Evolutionary conservation across 2,329 filamentous ascomycete species (phyloP), one percentile per base, ranked within the genome.

Genomic region (Xylaria digitata): DNA sequence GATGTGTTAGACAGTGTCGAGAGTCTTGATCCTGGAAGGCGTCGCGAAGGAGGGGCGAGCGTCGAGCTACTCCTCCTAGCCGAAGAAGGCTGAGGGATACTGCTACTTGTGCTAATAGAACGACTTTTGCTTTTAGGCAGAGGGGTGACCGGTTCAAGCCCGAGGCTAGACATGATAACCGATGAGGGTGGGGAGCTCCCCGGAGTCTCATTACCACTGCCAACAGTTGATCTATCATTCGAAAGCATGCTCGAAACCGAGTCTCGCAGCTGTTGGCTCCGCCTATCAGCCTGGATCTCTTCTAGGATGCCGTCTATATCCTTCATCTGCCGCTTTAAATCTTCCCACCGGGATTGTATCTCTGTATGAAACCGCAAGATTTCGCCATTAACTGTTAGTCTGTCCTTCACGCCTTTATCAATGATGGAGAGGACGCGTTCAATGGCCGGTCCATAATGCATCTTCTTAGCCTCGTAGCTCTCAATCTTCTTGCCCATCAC

Each of bases 371-470:
- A 83, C 50, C 94, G 89, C 32, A 98, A 80, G 69, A 98, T 96
- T 80, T 98, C 96, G 50, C 96, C 96, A 76, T 99, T 98, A 62
- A 98, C 93, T 0, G 96, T 98, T 56, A 97, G 84, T n/a, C 96
- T 89, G 75, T 98, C 94, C 76, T 92, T 92, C 75, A 98, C 91
- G n/a, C 96, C 96, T 76, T 93, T 95, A 73, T 97, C 93, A 57
- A 98, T 97, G 76, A 98, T 96, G 45, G 91, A 90, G 19, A 98
- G 82, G 7, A 99, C 93, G 48, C 94, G 88, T 77, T 96, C 93
- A 76, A 99, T 96, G 1, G 96, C 95, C 9, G 94, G 93, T 1
- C 94, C 92, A 75, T 98, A 99, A 78, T 98, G 95, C 66, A 89
- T 89, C 79, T 95, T 96, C 84, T 98, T 99, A 49, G 92, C 93